Conservation (phyloP, 192 early-diverging fungal genomes). For the Dispira simplex region DNA sequence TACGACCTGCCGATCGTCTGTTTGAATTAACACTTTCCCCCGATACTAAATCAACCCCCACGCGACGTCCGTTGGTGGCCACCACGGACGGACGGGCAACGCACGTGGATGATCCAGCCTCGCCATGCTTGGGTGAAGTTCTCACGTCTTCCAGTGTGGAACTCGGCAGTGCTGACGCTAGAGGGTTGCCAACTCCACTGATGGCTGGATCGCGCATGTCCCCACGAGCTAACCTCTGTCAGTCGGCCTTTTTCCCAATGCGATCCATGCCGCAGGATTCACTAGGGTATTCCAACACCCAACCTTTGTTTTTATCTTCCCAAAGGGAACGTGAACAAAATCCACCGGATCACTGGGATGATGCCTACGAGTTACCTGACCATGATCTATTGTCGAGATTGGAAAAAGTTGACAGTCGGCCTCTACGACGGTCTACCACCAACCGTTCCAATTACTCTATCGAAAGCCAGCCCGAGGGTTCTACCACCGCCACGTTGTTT, state of each 20-base stretch:
- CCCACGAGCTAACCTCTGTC: too few relatives aligned
- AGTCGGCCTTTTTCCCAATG: too few relatives aligned
- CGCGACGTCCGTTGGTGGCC: background rate
- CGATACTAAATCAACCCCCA: background rate
- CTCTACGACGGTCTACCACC: background rate
- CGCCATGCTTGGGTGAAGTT: background rate
- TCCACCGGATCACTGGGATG: slow-evolving; percentile 4
- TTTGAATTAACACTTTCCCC: slow-evolving; percentile 1
- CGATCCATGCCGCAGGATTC: too few relatives aligned
- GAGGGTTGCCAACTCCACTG: background rate
- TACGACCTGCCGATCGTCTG: background rate
- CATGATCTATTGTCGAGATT: background rate
- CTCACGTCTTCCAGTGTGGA: background rate
- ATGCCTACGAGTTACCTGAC: background rate
- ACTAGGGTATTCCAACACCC: too few relatives aligned
- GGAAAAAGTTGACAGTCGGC: background rate
- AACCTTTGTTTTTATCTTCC: too few relatives aligned
- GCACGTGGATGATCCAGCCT: background rate
- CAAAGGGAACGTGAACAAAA: too few relatives aligned
- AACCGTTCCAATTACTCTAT: background rate
- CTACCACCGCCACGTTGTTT: background rate
- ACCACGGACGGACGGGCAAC: background rate
- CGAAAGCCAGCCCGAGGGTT: background rate
- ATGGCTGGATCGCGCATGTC: background rate
- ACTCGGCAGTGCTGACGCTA: background rate